These are phyloP conservation scores for Globisporangium spinosum DNA, from an alignment of 352 stramenopile species.

Conservation along the genomic window DNA sequence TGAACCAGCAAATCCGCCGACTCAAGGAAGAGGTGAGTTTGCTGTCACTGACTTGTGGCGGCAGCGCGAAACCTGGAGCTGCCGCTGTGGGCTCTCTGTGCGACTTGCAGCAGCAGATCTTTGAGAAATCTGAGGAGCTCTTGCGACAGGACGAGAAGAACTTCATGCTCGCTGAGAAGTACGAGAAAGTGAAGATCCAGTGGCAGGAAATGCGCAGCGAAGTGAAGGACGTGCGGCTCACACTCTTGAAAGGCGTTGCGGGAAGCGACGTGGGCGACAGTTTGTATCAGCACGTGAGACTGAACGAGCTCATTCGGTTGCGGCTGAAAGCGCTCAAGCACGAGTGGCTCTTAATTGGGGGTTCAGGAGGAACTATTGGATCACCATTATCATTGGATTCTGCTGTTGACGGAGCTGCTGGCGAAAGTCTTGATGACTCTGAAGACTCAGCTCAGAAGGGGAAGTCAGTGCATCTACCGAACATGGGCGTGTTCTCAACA, in stretches of 20 bases:
- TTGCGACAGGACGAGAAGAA: conserved; percentile 74
- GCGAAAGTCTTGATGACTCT: neutral
- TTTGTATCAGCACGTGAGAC: conserved; percentile 67
- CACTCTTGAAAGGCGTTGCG: conserved; percentile 53
- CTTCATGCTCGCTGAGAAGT: conserved; percentile 35
- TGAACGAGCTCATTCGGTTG: conserved; percentile 69
- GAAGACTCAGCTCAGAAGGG: neutral
- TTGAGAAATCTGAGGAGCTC: conserved; percentile 67
- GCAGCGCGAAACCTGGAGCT: conserved; percentile 20
- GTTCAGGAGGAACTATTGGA: neutral
- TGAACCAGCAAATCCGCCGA: conserved; percentile 32
- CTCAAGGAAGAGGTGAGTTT: conserved; percentile 55
- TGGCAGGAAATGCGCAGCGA: conserved; percentile 49
- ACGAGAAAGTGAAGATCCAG: conserved; percentile 43
- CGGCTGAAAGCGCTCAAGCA: conserved; percentile 63
- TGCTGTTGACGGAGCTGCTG: neutral
- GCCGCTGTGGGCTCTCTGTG: conserved; percentile 27
- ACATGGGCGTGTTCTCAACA: conserved; percentile 60
- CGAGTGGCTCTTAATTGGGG: conserved; percentile 45
- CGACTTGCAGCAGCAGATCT: conserved; percentile 68
- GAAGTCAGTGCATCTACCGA: conserved; percentile 40
- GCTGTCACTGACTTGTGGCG: conserved; percentile 30
- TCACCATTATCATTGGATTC: neutral
- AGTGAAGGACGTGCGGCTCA: conserved; percentile 40
- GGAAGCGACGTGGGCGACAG: conserved; percentile 43